Base-by-base conservation (phyloP, 345 rosid species). In the Lumnitzera racemosa region DNA sequence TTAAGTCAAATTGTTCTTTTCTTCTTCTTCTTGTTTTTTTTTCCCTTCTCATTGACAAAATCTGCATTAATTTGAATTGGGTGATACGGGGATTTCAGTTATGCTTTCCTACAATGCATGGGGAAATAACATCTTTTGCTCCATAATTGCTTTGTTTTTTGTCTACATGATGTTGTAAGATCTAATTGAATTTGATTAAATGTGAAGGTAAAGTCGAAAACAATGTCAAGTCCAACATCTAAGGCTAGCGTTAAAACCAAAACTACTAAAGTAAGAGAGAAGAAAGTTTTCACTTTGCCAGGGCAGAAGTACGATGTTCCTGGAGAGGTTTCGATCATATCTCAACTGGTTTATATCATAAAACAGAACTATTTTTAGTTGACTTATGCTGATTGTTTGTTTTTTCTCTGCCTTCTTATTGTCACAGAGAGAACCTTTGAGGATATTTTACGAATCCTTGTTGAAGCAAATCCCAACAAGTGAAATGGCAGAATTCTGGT, bases 401-500 rank as follows among this genome's bases (percentile, higher is more conserved):
- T 64, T 20, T 31, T 61, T 61, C 17, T 56, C 47, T 48, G 58
- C 48, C 27, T 51, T 70, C 60, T 15, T 17, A 5, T 75, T 69
- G 57, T 36, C 43, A 24, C 83, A 92, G 99, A 90, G 99, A 60
- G 98, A 92, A 61, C 97, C 99, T 7, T 70, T 92, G 65, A 80
- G 99, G 80, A 87, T 90, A 77, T 90, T 90, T 65, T 90, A 94
- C 15, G 96, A 90, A 78, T 88, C 97, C 0, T 78, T 94, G 55
- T 90, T 81, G 0, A 76, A 84, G 63, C 99, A 90, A 72, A 86
- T 81, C 62, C 97, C 99, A 15, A 67, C 78, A 0, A 94, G 95
- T 63, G 95, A 94, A 74, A 90, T 94, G 97, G 97, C 97, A 46
- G 97, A 86, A 75, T 86, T 88, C 77, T 94, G 97, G 97, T 94